These are phyloP conservation scores for Evernia prunastri DNA, from an alignment of 495 filamentous ascomycete genomes.

Conservation along the genomic window DNA sequence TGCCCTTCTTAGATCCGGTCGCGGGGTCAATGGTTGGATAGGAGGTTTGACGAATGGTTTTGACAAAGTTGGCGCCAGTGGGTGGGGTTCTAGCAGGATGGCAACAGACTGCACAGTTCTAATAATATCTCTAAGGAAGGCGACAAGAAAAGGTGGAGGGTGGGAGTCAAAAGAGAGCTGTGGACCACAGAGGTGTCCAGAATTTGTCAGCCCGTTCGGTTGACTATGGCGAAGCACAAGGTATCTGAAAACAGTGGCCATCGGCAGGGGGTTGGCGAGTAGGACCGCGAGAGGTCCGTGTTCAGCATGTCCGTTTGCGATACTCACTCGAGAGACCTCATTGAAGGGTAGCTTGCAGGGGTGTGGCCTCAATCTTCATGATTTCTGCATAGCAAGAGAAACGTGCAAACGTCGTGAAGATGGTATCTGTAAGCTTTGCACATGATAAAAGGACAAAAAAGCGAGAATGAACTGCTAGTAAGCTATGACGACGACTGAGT, in stretches of 20 bases:
- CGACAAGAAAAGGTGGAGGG: no score
- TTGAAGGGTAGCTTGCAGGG: not conserved
- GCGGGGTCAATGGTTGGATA: constrained; percentile 29
- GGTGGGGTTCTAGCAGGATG: not conserved
- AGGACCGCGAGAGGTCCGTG: not conserved
- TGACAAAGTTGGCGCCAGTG: constrained; percentile 14
- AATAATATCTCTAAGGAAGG: no score
- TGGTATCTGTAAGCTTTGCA: not conserved
- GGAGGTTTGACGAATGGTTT: constrained; percentile 31
- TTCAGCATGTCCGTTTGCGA: not conserved
- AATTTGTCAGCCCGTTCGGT: not conserved
- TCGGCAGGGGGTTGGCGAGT: not conserved
- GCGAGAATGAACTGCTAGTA: not conserved
- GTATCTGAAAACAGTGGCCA: not conserved
- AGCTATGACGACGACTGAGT: not conserved
- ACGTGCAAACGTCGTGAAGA: no score
- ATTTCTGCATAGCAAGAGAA: not conserved
- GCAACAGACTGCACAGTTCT: not conserved
- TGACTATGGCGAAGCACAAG: not conserved
- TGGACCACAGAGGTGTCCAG: no score
- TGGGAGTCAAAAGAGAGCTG: no score
- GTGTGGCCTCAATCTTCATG: not conserved
- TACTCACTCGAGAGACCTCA: not conserved
- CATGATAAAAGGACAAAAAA: not conserved
- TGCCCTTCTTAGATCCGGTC: constrained; percentile 34